Evolutionary conservation across 2,329 filamentous ascomycete species (phyloP).

Genomic region (Colletotrichum brevisporum): DNA sequence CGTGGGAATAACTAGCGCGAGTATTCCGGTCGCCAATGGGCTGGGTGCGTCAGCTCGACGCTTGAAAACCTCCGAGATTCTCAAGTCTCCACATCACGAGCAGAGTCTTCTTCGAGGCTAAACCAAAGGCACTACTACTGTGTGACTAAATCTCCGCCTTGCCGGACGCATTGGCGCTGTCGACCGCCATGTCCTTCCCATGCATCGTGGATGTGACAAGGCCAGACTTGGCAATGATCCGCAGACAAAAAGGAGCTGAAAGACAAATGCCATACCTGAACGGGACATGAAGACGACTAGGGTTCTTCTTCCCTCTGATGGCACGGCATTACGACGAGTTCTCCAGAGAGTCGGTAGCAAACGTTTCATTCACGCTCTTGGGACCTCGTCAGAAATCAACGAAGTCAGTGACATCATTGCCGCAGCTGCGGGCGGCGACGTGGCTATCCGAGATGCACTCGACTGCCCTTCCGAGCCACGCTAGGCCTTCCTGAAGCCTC

Average conservation of each 20-base stretch:
- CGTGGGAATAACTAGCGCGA: not conserved
- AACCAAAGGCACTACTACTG: not conserved
- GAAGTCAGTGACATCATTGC: constrained; percentile 32
- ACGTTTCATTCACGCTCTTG: not conserved
- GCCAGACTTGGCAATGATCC: constrained; percentile 22
- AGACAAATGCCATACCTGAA: not conserved
- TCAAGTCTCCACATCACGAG: not conserved
- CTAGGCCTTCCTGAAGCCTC: constrained; percentile 25
- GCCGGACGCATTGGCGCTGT: not conserved
- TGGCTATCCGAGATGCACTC: constrained; percentile 13
- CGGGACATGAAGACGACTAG: not conserved
- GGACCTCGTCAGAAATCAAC: constrained; percentile 4
- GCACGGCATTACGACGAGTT: not conserved
- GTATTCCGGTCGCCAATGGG: not conserved
- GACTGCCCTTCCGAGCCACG: constrained; percentile 7
- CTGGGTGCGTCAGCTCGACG: not conserved
- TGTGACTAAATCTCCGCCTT: not conserved
- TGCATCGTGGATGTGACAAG: not conserved
- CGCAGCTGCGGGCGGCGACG: constrained; percentile 13
- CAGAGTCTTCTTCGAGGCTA: not conserved
- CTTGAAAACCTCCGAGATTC: too few relatives aligned
- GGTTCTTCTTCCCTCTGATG: not conserved
- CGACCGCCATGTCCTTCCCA: constrained; percentile 33
- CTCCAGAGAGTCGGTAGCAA: not conserved
- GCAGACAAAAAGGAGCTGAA: constrained; percentile 21